Conservation (phyloP, 2,329 filamentous ascomycete species). For the Neonectria punicea region DNA sequence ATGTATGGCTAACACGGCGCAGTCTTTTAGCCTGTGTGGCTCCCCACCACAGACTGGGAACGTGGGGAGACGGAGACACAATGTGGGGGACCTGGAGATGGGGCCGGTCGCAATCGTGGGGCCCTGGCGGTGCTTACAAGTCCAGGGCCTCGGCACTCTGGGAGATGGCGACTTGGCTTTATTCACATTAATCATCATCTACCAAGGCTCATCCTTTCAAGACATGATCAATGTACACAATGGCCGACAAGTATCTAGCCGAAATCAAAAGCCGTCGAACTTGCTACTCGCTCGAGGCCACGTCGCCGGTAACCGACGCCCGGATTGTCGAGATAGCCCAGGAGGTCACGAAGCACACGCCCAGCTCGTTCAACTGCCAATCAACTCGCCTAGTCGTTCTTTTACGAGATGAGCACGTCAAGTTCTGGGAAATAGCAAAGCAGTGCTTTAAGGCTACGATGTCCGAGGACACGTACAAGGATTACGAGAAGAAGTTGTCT, state of each 20-base stretch:
- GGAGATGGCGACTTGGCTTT: too few relatives aligned
- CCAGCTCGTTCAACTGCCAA: constrained; percentile 28
- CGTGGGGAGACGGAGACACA: not conserved
- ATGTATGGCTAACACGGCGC: too few relatives aligned
- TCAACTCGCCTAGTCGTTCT: constrained; percentile 24
- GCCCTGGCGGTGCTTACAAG: not conserved
- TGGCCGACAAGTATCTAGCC: constrained; percentile 14
- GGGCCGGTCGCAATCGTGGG: constrained; percentile 5
- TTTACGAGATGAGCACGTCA: constrained; percentile 12
- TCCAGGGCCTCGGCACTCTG: not conserved
- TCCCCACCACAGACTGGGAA: not conserved
- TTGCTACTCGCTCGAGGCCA: constrained; percentile 21
- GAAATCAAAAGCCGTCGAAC: constrained; percentile 22
- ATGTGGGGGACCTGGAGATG: constrained; percentile 21
- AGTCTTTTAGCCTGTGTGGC: not conserved
- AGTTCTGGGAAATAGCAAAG: constrained; percentile 25
- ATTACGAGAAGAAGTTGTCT: constrained; percentile 22
- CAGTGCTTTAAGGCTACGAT: constrained; percentile 20
- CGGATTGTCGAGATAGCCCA: constrained; percentile 21
- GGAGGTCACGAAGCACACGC: constrained; percentile 21
- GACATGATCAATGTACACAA: too few relatives aligned
- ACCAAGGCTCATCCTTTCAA: too few relatives aligned
- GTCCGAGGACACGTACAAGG: not conserved
- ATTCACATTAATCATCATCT: too few relatives aligned
- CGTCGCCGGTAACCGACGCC: constrained; percentile 15